Evolutionary conservation across 176 grass and related monocot species (phyloP), one percentile per base, ranked within the genome.

Genomic region (Panicum miliaceum): DNA sequence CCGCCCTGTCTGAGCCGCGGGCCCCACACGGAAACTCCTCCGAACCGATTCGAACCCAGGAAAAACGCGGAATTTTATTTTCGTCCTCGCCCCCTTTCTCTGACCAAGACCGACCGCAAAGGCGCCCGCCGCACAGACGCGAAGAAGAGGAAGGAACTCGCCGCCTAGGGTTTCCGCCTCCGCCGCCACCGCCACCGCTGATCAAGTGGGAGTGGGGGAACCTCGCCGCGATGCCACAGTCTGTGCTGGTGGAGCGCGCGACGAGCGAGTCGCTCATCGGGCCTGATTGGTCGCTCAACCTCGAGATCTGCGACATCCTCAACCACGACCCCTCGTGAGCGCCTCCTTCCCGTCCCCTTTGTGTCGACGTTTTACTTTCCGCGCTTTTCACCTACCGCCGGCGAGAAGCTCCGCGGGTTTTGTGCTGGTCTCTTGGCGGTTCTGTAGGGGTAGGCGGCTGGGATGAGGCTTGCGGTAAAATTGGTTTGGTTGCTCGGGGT

Each of bases 301-400:
- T 99, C 84, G 93, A 99, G 88, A 96, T 99, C 86, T 99, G 96
- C 80, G 96, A 99, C 66, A 83, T 94, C 86, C 87, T 99, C 81
- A 99, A 94, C 86, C 93, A 84, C 69, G 93, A 99, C 82, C 81
- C 88, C 38, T 81, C 85, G 96, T 98, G 79, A 85, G 94, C 81
- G 36, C 29, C 34, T 32, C 76, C 67, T 53, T 16, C 19, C 54
- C 45, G 41, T 41, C 52, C 45, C 34, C 25, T 64, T 22, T 61
- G 6, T 37, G 67, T 71, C 54, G 14, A 4, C 32, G 25, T 75
- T 48, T 56, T 13, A 0, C 4, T 38, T 32, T 12, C 41, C 36
- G 25, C 45, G n/a, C 32, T 77, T 56, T 32, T 51, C 0, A 34
- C 46, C 41, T 72, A 9, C 20, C 45, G 23, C 43, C 20, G 36